phyloP scores from a whole-genome alignment of 495 filamentous ascomycete genomes.

The Penicillium bovifimosum region DNA sequence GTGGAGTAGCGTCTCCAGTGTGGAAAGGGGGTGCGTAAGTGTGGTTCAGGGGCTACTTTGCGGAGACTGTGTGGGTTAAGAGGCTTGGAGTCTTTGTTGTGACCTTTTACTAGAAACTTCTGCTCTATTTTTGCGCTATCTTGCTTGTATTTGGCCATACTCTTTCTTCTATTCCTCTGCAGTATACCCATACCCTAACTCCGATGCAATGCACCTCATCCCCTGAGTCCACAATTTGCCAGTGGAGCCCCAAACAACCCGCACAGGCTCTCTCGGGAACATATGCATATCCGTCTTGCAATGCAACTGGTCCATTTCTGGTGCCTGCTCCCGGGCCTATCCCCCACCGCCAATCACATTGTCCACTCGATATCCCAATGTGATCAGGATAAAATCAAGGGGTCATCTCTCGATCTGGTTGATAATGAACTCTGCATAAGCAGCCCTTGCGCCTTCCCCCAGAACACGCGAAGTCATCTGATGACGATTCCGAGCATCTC shows the following conservation, averaged over 20 bases:
- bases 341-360: conserved; percentile 6
- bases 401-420: not conserved
- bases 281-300: conserved; percentile 5
- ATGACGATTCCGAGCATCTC: not conserved
- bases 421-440: not conserved
- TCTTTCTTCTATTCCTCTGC: too few species aligned
- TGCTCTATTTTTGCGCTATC: not conserved
- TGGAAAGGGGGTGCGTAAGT: conserved; percentile 23
- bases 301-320: conserved; percentile 4
- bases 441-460: not conserved
- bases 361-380: not conserved
- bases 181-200: too few species aligned
- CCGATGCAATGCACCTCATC: not conserved
- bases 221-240: not conserved
- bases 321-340: not conserved
- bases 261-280: conserved; percentile 1
- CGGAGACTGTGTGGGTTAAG: too few species aligned
- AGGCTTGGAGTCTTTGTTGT: too few species aligned
- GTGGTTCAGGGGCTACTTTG: conserved; percentile 17
- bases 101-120: too few species aligned
- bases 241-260: not conserved
- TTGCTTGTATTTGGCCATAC: not conserved
- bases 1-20: conserved; percentile 19
- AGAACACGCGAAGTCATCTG: not conserved
- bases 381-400: not conserved